A percentile compares a stretch with the other conserved stretches of the same genome.
Evolutionary conservation across 2,329 filamentous ascomycete species (phyloP).

Genomic region (Botrytis byssoidea): DNA sequence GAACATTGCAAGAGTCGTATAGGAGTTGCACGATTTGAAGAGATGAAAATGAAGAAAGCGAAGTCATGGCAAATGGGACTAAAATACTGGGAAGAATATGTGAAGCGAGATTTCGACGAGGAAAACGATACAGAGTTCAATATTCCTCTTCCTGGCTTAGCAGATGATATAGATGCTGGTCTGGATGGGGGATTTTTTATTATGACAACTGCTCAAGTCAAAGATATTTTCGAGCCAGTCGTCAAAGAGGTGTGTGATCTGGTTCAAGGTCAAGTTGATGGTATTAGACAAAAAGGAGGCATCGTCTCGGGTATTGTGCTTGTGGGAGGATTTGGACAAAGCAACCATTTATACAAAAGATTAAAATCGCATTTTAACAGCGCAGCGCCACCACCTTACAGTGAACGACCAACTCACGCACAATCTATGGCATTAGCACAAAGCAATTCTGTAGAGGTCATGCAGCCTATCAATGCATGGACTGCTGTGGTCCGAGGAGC

Average conservation of each 20-base stretch:
- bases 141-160: slow-evolving; percentile 73
- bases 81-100: slow-evolving; percentile 79
- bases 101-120: slow-evolving; percentile 80
- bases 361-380: slow-evolving; percentile 67
- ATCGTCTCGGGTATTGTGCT: slow-evolving; percentile 73
- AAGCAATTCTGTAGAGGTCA: slow-evolving; percentile 66
- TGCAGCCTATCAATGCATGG: slow-evolving; percentile 81
- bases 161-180: slow-evolving; percentile 72
- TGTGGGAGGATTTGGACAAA: slow-evolving; percentile 79
- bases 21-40: slow-evolving; percentile 64
- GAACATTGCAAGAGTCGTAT: slow-evolving; percentile 70
- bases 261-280: slow-evolving; percentile 65
- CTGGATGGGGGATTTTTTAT: slow-evolving; percentile 75
- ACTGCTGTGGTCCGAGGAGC: slow-evolving; percentile 77
- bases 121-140: slow-evolving; percentile 76
- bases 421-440: slow-evolving; percentile 48
- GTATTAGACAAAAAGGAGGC: slow-evolving; percentile 59
- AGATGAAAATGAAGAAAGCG: slow-evolving; percentile 74
- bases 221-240: slow-evolving; percentile 73
- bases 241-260: slow-evolving; percentile 68
- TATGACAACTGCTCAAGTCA: slow-evolving; percentile 67
- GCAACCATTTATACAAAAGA: slow-evolving; percentile 70
- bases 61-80: slow-evolving; percentile 80
- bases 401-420: slow-evolving; percentile 67
- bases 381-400: slow-evolving; percentile 55